Percentiles rank a stretch among this genome's conserved stretches.
Evolutionary conservation across 129 eudicot species (phyloP).

Genomic region (Saussurea involucrata): DNA sequence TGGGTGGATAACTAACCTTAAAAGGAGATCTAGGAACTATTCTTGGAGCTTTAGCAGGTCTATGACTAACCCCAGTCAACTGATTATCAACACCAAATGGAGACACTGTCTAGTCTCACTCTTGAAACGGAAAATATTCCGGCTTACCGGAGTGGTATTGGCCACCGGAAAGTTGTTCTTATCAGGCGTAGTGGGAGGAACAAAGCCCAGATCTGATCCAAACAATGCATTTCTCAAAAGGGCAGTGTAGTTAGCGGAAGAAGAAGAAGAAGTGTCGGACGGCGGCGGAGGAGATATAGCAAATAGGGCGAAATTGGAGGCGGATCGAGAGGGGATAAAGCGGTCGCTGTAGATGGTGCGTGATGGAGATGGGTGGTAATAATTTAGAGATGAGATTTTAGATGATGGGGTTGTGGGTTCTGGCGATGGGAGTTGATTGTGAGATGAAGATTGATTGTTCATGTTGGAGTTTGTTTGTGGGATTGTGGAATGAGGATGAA

Average conservation of each 20-base stretch:
- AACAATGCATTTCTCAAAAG: slow-evolving; percentile 56
- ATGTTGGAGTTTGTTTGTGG: neutral
- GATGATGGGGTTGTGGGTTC: neutral
- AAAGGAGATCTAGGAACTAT: slow-evolving; percentile 65
- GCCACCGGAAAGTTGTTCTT: slow-evolving; percentile 18
- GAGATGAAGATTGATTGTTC: neutral
- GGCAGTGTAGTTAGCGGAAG: slow-evolving; percentile 38
- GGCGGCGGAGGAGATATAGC: slow-evolving; percentile 31
- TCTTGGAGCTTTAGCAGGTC: slow-evolving; percentile 68
- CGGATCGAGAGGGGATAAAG: slow-evolving; percentile 53
- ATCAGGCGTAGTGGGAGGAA: slow-evolving; percentile 50
- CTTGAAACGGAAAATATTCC: slow-evolving; percentile 67
- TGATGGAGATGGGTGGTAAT: slow-evolving; percentile 33
- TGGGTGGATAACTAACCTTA: slow-evolving; percentile 41
- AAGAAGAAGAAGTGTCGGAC: slow-evolving; percentile 30
- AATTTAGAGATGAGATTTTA: neutral
- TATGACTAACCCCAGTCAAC: slow-evolving; percentile 46
- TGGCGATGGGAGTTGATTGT: neutral
- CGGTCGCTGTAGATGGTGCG: slow-evolving; percentile 65
- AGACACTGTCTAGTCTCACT: slow-evolving; percentile 45
- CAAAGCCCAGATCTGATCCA: slow-evolving; percentile 45
- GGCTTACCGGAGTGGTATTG: slow-evolving; percentile 22
- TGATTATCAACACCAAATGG: slow-evolving; percentile 66
- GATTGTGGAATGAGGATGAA: neutral
- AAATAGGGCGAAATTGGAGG: slow-evolving; percentile 52